Evolutionary conservation across 2,329 filamentous ascomycete genomes (phyloP).

Genomic region (Paecilomyces sp.): DNA sequence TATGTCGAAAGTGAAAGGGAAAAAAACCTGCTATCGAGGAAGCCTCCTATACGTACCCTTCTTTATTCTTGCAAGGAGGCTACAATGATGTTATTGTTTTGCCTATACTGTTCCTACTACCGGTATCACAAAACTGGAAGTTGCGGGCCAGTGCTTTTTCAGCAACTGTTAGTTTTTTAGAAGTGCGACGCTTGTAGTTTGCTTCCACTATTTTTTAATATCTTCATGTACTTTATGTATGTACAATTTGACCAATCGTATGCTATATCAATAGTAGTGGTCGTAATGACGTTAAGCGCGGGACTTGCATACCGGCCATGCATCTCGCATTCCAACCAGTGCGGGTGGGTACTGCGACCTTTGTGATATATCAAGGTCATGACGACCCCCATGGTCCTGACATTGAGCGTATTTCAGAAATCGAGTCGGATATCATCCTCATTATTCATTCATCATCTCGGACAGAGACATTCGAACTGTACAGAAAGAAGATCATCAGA

Average conservation of each 20-base stretch:
- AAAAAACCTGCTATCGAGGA: too few species aligned
- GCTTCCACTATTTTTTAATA: too few species aligned
- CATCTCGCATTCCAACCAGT: not conserved
- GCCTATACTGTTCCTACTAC: too few species aligned
- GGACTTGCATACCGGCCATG: not conserved
- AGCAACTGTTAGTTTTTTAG: too few species aligned
- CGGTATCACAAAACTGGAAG: too few species aligned
- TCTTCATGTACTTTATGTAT: not conserved
- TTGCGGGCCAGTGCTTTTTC: too few species aligned
- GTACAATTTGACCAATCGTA: not conserved
- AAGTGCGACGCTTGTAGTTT: too few species aligned
- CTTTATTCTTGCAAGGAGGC: too few species aligned
- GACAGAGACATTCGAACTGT: not conserved
- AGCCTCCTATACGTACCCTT: too few species aligned
- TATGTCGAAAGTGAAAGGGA: too few species aligned
- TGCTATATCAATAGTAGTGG: not conserved
- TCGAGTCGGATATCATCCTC: not conserved
- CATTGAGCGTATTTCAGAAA: not conserved
- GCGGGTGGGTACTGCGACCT: not conserved
- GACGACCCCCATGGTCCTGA: not conserved
- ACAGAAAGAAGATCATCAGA: constrained; percentile 17
- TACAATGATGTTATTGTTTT: too few species aligned
- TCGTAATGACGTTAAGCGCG: not conserved
- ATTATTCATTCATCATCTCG: not conserved
- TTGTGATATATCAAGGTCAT: not conserved